Evolutionary conservation across 108 stramenopile species (phyloP).

Genomic region (Schizochytrium sp.): DNA sequence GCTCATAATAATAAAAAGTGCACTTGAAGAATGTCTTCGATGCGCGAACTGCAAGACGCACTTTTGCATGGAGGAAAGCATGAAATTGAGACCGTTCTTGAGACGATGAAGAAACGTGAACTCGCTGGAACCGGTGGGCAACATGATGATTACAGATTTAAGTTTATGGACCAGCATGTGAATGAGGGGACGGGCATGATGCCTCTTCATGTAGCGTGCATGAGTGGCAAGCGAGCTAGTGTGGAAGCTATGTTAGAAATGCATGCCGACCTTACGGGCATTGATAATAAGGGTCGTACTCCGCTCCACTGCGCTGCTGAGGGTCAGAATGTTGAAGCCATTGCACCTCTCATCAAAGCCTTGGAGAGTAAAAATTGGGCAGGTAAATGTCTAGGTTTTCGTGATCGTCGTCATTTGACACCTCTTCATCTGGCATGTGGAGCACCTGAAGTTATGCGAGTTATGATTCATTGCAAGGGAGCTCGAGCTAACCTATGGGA

Average conservation of each 20-base stretch:
- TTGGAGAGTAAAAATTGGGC: not conserved
- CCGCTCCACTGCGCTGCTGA: conserved; percentile 52
- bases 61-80: not conserved
- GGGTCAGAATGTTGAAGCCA: not conserved
- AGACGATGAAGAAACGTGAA: not conserved
- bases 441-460: conserved; percentile 2
- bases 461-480: not conserved
- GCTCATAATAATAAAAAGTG: no score
- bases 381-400: not conserved
- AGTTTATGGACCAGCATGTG: not conserved
- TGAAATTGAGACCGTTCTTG: not conserved
- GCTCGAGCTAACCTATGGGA: not conserved
- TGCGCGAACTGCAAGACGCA: no score
- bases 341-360: not conserved
- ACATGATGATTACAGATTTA: not conserved
- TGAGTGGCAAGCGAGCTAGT: not conserved
- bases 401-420: conserved; percentile 26
- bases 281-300: not conserved
- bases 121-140: not conserved
- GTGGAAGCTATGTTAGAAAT: not conserved
- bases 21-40: no score
- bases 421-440: conserved; percentile 20
- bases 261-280: not conserved
- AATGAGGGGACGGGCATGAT: conserved; percentile 5
- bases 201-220: conserved; percentile 24